Evolutionary conservation across 768 basidiomycete genomes (phyloP).

Genomic region (Polyporus arcularius): DNA sequence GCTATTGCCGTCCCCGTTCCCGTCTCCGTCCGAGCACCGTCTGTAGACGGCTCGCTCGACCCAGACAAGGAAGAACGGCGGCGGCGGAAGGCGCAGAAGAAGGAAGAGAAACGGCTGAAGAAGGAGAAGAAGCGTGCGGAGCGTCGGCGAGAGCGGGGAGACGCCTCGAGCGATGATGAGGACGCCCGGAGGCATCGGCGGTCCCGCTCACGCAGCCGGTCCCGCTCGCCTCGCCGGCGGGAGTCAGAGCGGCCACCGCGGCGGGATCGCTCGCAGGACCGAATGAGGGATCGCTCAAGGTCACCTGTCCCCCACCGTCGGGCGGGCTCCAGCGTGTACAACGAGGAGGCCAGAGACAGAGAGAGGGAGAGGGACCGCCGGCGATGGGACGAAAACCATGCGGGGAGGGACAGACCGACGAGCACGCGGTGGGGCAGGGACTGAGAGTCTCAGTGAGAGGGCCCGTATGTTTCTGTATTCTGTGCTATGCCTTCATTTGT

Average conservation of each 20-base stretch:
- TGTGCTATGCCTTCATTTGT: neutral
- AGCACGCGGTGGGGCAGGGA: slow-evolving; percentile 29
- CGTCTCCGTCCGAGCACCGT: slow-evolving; percentile 18
- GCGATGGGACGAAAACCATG: slow-evolving; percentile 47
- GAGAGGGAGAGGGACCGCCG: slow-evolving; percentile 49
- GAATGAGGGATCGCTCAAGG: slow-evolving; percentile 18
- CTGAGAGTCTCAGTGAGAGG: slow-evolving; percentile 20
- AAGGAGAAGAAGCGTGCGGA: slow-evolving; percentile 50
- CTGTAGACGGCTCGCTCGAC: slow-evolving; percentile 15
- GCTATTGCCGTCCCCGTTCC: slow-evolving; percentile 29
- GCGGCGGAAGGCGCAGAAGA: slow-evolving; percentile 44
- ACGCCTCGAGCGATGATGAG: slow-evolving; percentile 16
- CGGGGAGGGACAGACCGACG: slow-evolving; percentile 38
- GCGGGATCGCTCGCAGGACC: slow-evolving; percentile 9
- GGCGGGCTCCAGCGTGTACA: slow-evolving; percentile 32
- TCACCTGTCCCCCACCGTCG: slow-evolving; percentile 18
- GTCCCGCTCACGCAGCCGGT: slow-evolving; percentile 31
- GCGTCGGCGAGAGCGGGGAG: slow-evolving; percentile 20
- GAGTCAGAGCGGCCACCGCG: neutral
- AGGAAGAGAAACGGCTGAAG: slow-evolving; percentile 58
- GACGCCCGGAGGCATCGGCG: slow-evolving; percentile 6
- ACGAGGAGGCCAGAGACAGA: slow-evolving; percentile 33
- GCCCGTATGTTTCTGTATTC: neutral
- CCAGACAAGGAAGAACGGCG: slow-evolving; percentile 37
- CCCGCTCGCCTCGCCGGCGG: neutral